These are phyloP conservation scores for Warburgia ugandensis DNA, from an alignment of 164 flowering plant species.

Conservation along the genomic window DNA sequence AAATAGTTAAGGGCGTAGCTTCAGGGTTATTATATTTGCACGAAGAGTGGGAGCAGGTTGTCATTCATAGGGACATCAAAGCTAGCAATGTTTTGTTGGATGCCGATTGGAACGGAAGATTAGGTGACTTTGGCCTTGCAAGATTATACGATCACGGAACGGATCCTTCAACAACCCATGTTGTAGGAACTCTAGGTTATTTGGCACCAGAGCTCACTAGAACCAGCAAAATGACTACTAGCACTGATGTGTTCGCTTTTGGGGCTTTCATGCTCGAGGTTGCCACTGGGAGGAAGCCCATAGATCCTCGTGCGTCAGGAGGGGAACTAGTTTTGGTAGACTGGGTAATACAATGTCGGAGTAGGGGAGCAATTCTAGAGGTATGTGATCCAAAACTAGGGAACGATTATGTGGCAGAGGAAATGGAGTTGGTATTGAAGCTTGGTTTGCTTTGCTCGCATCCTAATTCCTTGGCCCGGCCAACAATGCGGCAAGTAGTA, in stretches of 20 bases:
- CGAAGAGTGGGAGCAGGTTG: too few relatives aligned
- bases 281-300: constrained; percentile 9
- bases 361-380: constrained; percentile 6
- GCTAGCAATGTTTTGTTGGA: constrained; percentile 18
- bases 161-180: constrained; percentile 9
- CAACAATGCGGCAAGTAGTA: constrained; percentile 12
- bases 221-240: constrained; percentile 9
- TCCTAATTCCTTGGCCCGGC: constrained; percentile 4
- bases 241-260: too few relatives aligned
- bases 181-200: constrained; percentile 12
- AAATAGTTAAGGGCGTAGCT: constrained; percentile 13
- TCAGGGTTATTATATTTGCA: too few relatives aligned
- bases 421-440: constrained; percentile 14
- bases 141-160: constrained; percentile 13
- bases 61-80: too few relatives aligned
- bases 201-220: constrained; percentile 11
- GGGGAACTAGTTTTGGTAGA: too few relatives aligned
- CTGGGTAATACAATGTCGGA: too few relatives aligned
- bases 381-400: constrained; percentile 13
- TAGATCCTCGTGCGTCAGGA: too few relatives aligned
- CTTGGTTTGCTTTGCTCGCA: constrained; percentile 16
- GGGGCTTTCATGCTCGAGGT: constrained; percentile 14
- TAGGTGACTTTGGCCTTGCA: constrained; percentile 19
- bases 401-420: constrained; percentile 2
- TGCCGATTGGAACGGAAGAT: constrained; percentile 3